Evolutionary conservation across 257 asterid species (phyloP).

Genomic region (Avicennia marina): DNA sequence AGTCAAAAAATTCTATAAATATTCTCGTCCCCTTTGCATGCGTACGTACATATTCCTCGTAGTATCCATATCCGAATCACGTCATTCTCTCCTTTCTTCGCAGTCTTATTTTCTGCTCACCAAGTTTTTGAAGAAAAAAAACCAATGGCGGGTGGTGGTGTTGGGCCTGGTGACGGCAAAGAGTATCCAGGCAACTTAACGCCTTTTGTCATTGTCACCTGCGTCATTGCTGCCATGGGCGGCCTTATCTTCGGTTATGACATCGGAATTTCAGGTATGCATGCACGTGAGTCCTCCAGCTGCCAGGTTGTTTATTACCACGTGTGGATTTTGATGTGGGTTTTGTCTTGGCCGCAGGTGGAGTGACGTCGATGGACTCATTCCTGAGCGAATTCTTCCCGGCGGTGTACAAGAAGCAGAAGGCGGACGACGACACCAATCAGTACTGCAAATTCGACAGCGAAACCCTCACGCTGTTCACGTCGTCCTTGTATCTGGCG

Average conservation of each 20-base stretch:
- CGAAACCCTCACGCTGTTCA: slow-evolving; percentile 66
- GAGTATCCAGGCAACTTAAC: slow-evolving; percentile 73
- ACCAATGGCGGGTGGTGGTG: slow-evolving; percentile 74
- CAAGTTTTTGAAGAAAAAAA: background rate
- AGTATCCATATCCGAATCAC: too few relatives aligned
- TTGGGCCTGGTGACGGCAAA: slow-evolving; percentile 46
- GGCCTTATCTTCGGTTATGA: slow-evolving; percentile 91
- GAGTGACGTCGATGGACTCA: slow-evolving; percentile 83
- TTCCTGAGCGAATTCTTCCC: slow-evolving; percentile 69
- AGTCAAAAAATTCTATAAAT: too few relatives aligned
- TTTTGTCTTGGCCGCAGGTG: too few relatives aligned
- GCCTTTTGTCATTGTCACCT: slow-evolving; percentile 58
- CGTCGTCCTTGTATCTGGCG: slow-evolving; percentile 82
- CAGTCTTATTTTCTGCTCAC: too few relatives aligned
- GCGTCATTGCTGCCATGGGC: slow-evolving; percentile 90
- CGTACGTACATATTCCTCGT: too few relatives aligned
- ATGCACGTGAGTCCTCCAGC: too few relatives aligned
- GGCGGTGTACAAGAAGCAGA: slow-evolving; percentile 43
- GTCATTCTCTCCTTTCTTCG: too few relatives aligned
- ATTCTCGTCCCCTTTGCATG: too few relatives aligned
- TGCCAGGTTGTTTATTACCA: too few relatives aligned
- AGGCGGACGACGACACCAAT: slow-evolving; percentile 35
- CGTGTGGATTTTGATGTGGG: too few relatives aligned
- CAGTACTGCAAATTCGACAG: slow-evolving; percentile 88
- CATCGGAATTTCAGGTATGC: slow-evolving; percentile 79